phyloP scores from a whole-genome alignment of 2,329 filamentous ascomycete species.

The Colletotrichum scovillei region DNA sequence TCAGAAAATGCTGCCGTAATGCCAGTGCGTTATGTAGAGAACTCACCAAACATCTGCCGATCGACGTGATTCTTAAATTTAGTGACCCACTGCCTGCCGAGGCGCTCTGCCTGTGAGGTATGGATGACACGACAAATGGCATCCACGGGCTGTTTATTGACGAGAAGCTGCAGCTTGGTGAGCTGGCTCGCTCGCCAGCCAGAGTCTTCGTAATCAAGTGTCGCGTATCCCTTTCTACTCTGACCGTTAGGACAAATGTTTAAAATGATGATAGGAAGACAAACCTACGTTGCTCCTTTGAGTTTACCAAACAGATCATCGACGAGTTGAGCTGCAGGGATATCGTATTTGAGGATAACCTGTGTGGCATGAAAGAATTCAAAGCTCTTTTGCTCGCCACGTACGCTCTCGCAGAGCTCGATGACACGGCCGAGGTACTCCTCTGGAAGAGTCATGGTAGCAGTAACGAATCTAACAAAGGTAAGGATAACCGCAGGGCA shows the following conservation, averaged over 20 bases:
- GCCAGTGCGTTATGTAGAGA: too few species aligned
- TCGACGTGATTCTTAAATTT: constrained; percentile 99
- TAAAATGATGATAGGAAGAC: background rate
- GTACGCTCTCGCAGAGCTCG: constrained; percentile 90
- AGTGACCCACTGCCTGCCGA: constrained; percentile 88
- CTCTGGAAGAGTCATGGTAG: constrained; percentile 90
- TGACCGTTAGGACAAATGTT: background rate
- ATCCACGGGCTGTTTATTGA: constrained; percentile 94
- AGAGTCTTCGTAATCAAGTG: constrained; percentile 95
- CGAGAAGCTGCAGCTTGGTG: constrained; percentile 89
- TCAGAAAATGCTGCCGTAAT: background rate
- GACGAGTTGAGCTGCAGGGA: constrained; percentile 90
- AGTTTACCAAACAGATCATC: constrained; percentile 98
- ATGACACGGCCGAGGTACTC: constrained; percentile 96
- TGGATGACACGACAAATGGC: constrained; percentile 94
- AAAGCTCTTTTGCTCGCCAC: constrained; percentile 87
- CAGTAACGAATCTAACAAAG: constrained; percentile 70
- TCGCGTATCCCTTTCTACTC: constrained; percentile 85
- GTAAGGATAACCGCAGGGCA: background rate
- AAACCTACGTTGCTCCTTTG: constrained; percentile 78
- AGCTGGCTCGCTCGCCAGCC: constrained; percentile 85
- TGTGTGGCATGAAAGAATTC: constrained; percentile 93
- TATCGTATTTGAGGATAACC: constrained; percentile 92
- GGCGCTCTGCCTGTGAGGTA: constrained; percentile 79
- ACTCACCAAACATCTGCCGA: constrained; percentile 84